Percentiles rank a stretch among this genome's conserved stretches.
These are phyloP conservation scores for Crithidia thermophila DNA, from an alignment of 208 protist genomes.

Conservation along the genomic window DNA sequence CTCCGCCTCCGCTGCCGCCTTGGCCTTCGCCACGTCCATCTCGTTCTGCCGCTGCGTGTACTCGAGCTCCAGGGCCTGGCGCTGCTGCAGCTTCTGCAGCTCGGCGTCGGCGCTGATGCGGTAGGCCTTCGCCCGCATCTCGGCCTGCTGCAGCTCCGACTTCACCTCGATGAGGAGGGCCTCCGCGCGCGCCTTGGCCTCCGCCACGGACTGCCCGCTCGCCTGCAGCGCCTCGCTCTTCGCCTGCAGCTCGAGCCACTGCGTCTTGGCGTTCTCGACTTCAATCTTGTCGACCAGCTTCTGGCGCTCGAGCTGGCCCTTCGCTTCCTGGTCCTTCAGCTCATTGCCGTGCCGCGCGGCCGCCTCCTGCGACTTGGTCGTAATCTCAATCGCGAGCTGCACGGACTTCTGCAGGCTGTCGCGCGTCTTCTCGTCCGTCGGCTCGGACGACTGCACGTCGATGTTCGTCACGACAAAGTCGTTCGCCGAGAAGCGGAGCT, in stretches of 20 bases:
- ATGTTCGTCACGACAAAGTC: slow-evolving; percentile 95
- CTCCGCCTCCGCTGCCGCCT: slow-evolving; percentile 83
- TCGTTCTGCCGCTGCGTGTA: slow-evolving; percentile 82
- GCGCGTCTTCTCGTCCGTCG: slow-evolving; percentile 93
- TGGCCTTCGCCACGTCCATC: slow-evolving; percentile 85
- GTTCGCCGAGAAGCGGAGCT: slow-evolving; percentile 90
- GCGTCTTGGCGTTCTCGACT: slow-evolving; percentile 80
- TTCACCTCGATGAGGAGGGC: slow-evolving; percentile 90
- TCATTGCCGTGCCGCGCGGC: slow-evolving; percentile 92
- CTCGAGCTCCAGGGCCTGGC: slow-evolving; percentile 87
- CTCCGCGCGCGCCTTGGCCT: slow-evolving; percentile 92
- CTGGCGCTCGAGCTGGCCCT: slow-evolving; percentile 91
- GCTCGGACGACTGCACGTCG: slow-evolving; percentile 94
- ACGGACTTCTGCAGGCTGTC: slow-evolving; percentile 97
- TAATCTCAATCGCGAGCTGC: slow-evolving; percentile 98
- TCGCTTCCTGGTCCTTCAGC: slow-evolving; percentile 92
- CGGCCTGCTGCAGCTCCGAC: slow-evolving; percentile 87
- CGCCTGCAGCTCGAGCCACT: slow-evolving; percentile 92
- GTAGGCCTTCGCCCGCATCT: slow-evolving; percentile 82
- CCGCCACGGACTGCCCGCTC: slow-evolving; percentile 90
- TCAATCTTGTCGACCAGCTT: slow-evolving; percentile 90
- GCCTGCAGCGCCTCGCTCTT: slow-evolving; percentile 92
- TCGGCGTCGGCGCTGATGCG: slow-evolving; percentile 86
- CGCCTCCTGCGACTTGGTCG: slow-evolving; percentile 96
- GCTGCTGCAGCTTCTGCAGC: slow-evolving; percentile 79